Conservation (phyloP, 169 alveolate species). For the Plasmodium gonderi region DNA sequence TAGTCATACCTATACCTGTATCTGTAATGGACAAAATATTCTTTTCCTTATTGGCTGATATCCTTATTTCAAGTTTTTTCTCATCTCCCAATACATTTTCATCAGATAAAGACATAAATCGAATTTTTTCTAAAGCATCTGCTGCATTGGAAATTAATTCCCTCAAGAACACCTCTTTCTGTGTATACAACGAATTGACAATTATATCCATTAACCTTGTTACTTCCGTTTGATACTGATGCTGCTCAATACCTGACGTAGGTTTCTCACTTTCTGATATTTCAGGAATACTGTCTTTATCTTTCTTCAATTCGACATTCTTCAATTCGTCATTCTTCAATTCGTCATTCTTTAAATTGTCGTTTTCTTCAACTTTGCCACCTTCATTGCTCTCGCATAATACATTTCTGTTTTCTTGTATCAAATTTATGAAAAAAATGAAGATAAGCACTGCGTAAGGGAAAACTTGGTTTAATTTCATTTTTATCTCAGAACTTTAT, state of each 20-base stretch:
- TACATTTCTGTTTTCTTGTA: not conserved
- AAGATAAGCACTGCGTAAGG: not conserved
- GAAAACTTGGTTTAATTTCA: constrained; percentile 18
- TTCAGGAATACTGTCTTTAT: constrained; percentile 21
- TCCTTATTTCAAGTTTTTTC: constrained; percentile 93
- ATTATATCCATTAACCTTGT: constrained; percentile 99
- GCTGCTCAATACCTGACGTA: constrained; percentile 82
- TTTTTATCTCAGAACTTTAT: not conserved
- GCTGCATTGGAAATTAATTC: constrained; percentile 99
- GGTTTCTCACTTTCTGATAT: constrained; percentile 66
- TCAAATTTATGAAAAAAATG: not conserved
- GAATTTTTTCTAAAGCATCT: constrained; percentile 98
- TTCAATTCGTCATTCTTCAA: not conserved
- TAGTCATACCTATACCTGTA: constrained; percentile 99
- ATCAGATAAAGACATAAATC: constrained; percentile 84
- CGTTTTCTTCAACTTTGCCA: not conserved
- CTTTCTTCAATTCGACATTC: constrained; percentile 20
- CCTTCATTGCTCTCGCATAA: not conserved
- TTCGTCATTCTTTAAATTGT: not conserved
- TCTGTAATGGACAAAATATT: constrained; percentile 96
- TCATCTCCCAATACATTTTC: constrained; percentile 79
- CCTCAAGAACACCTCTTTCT: constrained; percentile 98
- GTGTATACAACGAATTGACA: constrained; percentile 98
- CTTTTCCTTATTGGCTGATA: constrained; percentile 93
- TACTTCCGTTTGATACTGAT: constrained; percentile 96